Evolutionary conservation across 2,329 filamentous ascomycete genomes (phyloP), one percentile per base, ranked within the genome.

Genomic region (Sporothrix euskadiensis): DNA sequence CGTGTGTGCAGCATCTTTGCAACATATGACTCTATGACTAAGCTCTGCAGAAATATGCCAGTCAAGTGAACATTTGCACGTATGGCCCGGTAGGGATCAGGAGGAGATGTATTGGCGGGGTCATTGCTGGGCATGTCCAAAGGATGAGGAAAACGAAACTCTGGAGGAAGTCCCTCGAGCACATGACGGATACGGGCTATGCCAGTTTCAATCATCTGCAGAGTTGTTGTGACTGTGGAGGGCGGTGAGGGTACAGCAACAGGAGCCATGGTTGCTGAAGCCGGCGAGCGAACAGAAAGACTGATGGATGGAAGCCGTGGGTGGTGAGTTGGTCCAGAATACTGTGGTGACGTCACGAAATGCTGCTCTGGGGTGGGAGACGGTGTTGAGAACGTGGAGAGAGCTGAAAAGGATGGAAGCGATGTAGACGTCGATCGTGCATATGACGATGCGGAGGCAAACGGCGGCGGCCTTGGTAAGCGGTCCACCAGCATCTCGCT

Each of bases 1-100:
- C 66, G 47, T 14, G 66, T 56, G 30, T 69, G 66, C 2, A 69
- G 47, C 66, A 69, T 69, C 19, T 56, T 69, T 3, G 66, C 66
- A 3, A 69, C 66, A 30, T 56, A 69, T 9, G 66, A 54, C 30
- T 69, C 66, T 4, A 69, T 30, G 8, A 69, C 66, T 14, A 69
- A 12, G 32, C 66, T 69, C 19, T 56, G 66, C 30, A 69, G 9
- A 16, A 69, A 69, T 5, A 69, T 69, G 0, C 49, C 66, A 2
- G 66, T 69, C 49, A 69, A 16, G 19, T 69, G 41, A 9, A 39
- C 26, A 30, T 69, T 69, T 7, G 66, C 66, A 19, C 66, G 66
- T 30, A 69, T 69, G n/a, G 47, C 8, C 3, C 66, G 30, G n/a
- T 69, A 69, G 4, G 66, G 66, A 39, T 69, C 66, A 12, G 66